Evolutionary conservation across 2,329 filamentous ascomycete genomes (phyloP).

Genomic region (Immersiporthe knoxdaviesiana): DNA sequence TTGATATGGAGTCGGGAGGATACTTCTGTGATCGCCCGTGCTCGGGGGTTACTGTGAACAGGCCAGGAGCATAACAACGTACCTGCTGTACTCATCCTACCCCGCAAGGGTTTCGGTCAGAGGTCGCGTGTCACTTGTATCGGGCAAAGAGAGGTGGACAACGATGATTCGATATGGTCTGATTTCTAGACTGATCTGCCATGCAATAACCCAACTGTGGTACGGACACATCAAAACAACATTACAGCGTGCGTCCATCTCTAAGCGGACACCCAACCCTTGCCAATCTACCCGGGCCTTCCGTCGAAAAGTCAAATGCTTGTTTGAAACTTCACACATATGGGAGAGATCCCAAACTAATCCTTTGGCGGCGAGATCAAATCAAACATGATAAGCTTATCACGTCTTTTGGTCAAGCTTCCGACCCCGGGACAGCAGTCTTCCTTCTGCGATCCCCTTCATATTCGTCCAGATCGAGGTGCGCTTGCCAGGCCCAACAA

Average conservation of each 20-base stretch:
- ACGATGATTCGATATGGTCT: neutral
- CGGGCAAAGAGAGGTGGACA: neutral
- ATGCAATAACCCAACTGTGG: neutral
- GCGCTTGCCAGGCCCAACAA: neutral
- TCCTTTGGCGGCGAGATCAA: neutral
- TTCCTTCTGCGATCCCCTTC: neutral
- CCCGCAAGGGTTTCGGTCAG: neutral
- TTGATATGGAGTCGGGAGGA: neutral
- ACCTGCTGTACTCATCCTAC: neutral
- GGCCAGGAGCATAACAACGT: neutral
- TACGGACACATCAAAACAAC: neutral
- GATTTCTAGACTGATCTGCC: neutral
- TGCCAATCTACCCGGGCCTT: neutral
- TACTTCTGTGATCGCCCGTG: neutral
- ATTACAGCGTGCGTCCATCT: neutral
- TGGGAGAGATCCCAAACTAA: neutral
- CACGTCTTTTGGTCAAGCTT: neutral
- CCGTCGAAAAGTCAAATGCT: neutral
- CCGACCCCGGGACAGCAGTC: neutral
- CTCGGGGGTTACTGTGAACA: neutral
- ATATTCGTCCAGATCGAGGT: neutral
- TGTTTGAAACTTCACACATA: neutral
- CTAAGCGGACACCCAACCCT: neutral
- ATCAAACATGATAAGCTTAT: neutral
- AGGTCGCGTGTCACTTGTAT: neutral